These are phyloP conservation scores for Dacryopinax primogenitus DNA, from an alignment of 768 basidiomycete species.

Conservation along the genomic window DNA sequence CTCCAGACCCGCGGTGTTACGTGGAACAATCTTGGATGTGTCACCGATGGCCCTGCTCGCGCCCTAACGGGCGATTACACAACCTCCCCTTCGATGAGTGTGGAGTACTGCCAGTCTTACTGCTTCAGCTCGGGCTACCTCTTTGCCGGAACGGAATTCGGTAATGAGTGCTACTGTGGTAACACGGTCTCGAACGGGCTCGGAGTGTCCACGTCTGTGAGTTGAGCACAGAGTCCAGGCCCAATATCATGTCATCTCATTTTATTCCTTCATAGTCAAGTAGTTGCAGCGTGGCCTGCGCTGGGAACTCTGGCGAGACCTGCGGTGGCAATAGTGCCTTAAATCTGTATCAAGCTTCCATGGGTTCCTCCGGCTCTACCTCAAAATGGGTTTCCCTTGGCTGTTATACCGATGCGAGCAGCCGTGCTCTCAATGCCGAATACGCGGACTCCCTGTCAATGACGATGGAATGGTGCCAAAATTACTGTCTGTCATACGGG, in stretches of 20 bases:
- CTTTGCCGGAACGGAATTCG: slow-evolving; percentile 9
- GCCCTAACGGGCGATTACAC: not conserved
- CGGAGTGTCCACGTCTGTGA: not conserved
- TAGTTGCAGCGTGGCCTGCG: slow-evolving; percentile 11
- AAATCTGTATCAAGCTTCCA: slow-evolving; percentile 3
- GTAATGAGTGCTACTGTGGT: slow-evolving; percentile 13
- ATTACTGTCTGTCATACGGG: not conserved
- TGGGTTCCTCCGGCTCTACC: not conserved
- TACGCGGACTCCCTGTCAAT: not conserved
- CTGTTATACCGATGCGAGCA: not conserved
- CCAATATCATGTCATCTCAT: not conserved
- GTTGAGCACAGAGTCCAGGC: not conserved
- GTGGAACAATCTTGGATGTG: slow-evolving; percentile 12
- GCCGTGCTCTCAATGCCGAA: not conserved
- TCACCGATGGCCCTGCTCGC: slow-evolving; percentile 9
- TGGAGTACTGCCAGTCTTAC: not conserved
- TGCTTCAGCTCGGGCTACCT: slow-evolving; percentile 7
- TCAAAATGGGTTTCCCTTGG: not conserved
- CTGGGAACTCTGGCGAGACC: slow-evolving; percentile 9
- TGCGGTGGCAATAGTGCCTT: slow-evolving; percentile 12
- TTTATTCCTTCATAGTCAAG: not conserved
- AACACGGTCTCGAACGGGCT: not conserved
- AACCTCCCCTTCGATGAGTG: not conserved
- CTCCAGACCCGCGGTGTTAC: not conserved
- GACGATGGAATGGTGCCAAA: slow-evolving; percentile 3